These are phyloP conservation scores for Achaetomiella virescens DNA, from an alignment of 495 filamentous ascomycete genomes.

Conservation along the genomic window DNA sequence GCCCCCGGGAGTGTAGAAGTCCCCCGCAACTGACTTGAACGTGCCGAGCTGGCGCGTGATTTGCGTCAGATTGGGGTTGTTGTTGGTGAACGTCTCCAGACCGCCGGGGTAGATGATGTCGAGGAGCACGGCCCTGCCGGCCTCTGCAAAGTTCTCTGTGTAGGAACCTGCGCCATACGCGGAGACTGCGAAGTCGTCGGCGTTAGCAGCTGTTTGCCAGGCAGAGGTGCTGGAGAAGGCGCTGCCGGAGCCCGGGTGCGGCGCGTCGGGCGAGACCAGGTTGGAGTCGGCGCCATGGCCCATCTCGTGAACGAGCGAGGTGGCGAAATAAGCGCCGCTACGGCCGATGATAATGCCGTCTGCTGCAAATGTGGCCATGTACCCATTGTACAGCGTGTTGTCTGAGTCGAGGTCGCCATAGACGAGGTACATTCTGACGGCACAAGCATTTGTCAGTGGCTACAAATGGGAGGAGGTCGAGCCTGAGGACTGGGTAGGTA, in stretches of 20 bases:
- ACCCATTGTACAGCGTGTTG: conserved; percentile 9
- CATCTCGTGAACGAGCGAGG: conserved; percentile 15
- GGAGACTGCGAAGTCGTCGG: conserved; percentile 13
- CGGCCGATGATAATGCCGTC: conserved; percentile 15
- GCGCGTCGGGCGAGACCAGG: conserved; percentile 5
- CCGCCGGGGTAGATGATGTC: conserved; percentile 13
- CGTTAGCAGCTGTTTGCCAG: conserved; percentile 2
- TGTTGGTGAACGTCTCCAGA: background rate
- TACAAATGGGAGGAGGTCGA: too few relatives aligned
- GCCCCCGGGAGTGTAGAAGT: background rate
- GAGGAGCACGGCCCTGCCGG: conserved; percentile 9
- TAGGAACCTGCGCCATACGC: conserved; percentile 12
- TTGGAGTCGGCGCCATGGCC: conserved; percentile 13
- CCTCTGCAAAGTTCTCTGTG: conserved; percentile 15
- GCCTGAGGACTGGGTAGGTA: too few relatives aligned
- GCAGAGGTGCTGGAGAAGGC: conserved; percentile 1
- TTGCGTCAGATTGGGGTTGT: conserved; percentile 8
- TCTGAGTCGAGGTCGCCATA: conserved; percentile 5
- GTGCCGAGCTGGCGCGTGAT: conserved; percentile 1
- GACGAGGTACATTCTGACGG: conserved; percentile 9
- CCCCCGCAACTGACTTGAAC: background rate
- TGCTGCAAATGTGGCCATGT: conserved; percentile 3
- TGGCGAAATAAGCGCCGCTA: conserved; percentile 8
- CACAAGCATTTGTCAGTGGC: too few relatives aligned
- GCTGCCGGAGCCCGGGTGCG: conserved; percentile 1